Evolutionary conservation across 352 stramenopile species (phyloP).

Genomic region (Phytopythium aichiense): DNA sequence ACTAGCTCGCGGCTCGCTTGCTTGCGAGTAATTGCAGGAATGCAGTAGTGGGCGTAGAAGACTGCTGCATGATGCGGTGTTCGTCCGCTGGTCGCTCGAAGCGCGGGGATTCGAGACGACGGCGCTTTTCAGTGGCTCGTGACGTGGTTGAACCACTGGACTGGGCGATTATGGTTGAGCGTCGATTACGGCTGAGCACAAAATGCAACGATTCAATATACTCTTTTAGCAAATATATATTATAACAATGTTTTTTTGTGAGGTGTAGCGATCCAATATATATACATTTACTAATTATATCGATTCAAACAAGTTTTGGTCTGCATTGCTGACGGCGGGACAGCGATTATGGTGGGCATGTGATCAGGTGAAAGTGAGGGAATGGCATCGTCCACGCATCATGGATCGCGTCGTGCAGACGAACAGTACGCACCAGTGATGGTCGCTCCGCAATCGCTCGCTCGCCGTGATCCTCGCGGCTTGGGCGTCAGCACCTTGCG

Average conservation of each 20-base stretch:
- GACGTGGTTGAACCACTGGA: background rate
- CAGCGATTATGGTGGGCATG: background rate
- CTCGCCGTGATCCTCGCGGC: background rate
- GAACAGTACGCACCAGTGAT: background rate
- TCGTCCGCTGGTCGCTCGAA: background rate
- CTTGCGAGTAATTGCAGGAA: background rate
- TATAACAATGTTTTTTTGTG: too few relatives aligned
- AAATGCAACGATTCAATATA: background rate
- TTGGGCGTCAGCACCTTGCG: background rate
- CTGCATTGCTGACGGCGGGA: background rate
- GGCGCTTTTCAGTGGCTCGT: background rate
- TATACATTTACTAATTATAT: background rate
- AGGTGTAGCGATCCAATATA: too few relatives aligned
- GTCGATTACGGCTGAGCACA: background rate
- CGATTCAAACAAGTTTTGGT: background rate
- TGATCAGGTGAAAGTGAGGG: too few relatives aligned
- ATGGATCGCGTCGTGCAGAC: background rate
- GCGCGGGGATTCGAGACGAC: background rate
- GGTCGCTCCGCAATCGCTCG: background rate
- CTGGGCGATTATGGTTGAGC: background rate
- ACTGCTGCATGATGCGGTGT: background rate
- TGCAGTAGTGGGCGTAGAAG: background rate
- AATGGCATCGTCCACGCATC: background rate
- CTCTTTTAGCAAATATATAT: background rate
- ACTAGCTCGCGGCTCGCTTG: background rate